Evolutionary conservation across 2,329 filamentous ascomycete species (phyloP).

Genomic region (Clonostachys solani): DNA sequence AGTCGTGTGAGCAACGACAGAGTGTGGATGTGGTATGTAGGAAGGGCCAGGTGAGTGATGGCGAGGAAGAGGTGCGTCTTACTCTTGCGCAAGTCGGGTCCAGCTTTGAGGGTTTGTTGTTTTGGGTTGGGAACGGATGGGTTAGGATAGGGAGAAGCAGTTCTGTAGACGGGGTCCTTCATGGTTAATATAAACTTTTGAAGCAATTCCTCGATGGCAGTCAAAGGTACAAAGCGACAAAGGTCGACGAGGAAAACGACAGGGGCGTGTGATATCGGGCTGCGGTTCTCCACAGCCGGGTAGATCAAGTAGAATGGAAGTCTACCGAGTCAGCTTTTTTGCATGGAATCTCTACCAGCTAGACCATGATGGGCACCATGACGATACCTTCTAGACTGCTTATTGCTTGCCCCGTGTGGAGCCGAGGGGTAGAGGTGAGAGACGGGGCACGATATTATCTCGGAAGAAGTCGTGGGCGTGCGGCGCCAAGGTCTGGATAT

Average conservation of each 20-base stretch:
- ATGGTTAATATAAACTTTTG: constrained; percentile 30
- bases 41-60: background rate
- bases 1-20: background rate
- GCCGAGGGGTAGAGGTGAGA: background rate
- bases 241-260: too few species aligned
- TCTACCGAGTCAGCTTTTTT: too few species aligned
- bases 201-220: background rate
- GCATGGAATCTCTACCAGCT: too few species aligned
- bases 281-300: too few species aligned
- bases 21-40: background rate
- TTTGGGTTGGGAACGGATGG: constrained; percentile 12
- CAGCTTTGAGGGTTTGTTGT: constrained; percentile 29
- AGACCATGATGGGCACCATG: too few species aligned
- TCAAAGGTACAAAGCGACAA: background rate
- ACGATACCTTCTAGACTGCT: too few species aligned
- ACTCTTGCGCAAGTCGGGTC: constrained; percentile 36
- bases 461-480: constrained; percentile 2
- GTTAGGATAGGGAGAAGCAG: constrained; percentile 30
- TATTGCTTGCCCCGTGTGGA: too few species aligned
- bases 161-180: constrained; percentile 32
- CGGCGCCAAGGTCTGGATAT: too few species aligned
- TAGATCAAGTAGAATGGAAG: too few species aligned
- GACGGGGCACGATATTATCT: constrained; percentile 8
- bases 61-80: constrained; percentile 13
- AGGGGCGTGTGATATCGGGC: too few species aligned